A percentile compares a stretch with the other conserved stretches of the same genome.
Evolutionary conservation across 495 filamentous ascomycete genomes (phyloP).

Genomic region (Delitschia confertaspora): DNA sequence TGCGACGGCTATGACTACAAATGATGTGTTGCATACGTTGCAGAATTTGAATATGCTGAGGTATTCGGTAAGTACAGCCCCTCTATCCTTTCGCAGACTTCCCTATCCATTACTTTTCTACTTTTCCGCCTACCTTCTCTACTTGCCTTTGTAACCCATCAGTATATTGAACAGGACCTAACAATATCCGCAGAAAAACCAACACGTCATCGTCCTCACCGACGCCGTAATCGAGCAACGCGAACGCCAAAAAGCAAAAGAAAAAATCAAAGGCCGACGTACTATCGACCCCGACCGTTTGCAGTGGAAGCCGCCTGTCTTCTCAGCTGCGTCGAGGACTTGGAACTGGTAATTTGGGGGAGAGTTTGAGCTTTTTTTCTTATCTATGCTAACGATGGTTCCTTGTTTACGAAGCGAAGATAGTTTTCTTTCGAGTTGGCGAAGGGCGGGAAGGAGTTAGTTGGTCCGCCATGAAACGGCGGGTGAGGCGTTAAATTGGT

Average conservation of each 20-base stretch:
- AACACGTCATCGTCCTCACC: slow-evolving; percentile 83
- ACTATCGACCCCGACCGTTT: slow-evolving; percentile 68
- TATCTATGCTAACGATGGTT: background rate
- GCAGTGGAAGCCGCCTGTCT: slow-evolving; percentile 93
- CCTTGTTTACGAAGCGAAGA: too few species aligned
- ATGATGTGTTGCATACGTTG: slow-evolving; percentile 87
- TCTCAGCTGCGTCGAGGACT: slow-evolving; percentile 76
- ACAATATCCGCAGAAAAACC: slow-evolving; percentile 54
- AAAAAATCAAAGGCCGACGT: slow-evolving; percentile 63
- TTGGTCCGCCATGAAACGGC: too few species aligned
- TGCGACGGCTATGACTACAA: slow-evolving; percentile 84
- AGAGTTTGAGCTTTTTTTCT: too few species aligned
- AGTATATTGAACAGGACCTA: background rate
- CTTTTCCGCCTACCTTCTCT: too few species aligned
- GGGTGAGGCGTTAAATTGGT: too few species aligned
- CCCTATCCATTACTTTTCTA: background rate
- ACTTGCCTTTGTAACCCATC: too few species aligned
- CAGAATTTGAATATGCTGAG: slow-evolving; percentile 89
- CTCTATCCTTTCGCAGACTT: background rate
- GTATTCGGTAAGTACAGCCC: slow-evolving; percentile 55
- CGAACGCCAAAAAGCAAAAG: slow-evolving; percentile 61
- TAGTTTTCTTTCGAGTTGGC: too few species aligned
- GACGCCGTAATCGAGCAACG: slow-evolving; percentile 71
- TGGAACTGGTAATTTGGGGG: slow-evolving; percentile 92
- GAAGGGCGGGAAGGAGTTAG: too few species aligned